Evolutionary conservation across 768 basidiomycete genomes (phyloP), one percentile per base, ranked within the genome.

Genomic region (Botryobasidium botryosum): DNA sequence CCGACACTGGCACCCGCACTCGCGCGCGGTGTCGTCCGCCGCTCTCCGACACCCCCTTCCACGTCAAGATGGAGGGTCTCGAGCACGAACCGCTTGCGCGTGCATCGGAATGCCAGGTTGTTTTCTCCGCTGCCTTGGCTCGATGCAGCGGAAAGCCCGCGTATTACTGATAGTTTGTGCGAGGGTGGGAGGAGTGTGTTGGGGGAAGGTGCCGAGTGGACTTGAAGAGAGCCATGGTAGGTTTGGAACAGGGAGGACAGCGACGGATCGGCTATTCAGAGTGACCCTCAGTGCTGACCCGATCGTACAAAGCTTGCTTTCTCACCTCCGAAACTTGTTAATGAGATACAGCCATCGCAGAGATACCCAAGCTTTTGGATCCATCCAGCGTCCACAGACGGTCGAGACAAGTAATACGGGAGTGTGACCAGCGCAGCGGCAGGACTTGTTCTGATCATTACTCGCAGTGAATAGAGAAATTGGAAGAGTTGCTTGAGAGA

Each of bases 51-150:
- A 13, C 87, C 82, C n/a, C 87, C 80, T 58, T 90, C 83, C 29
- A 84, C 65, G 57, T 82, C 79, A 21, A 92, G 65, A 61, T 92
- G 87, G 47, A 96, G 64, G 21, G 88, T 96, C 64, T 96, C 92
- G 53, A 97, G 74, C 18, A 91, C 64, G 46, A 96, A 68, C 40
- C 87, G 66, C 57, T 83, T 87, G 53, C 91, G 68, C 55, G 79
- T 94, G 55, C 85, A 82, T 58, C 79, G 83, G 70, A 97, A 99
- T 10, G 82, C 88, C 6, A 99, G 69, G 55, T 97, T 96, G 62
- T 97, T 97, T 59, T 96, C 91, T 6, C 90, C 83, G n/a, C 75
- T 75, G 0, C 77, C 69, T 10, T 62, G 64, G 53, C 35, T 48
- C 10, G 48, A 49, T 26, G 48, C 35, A 7, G 48, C 48, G 35